phyloP scores from a whole-genome alignment of 2,329 filamentous ascomycete genomes.

The Fusarium virguliforme region DNA sequence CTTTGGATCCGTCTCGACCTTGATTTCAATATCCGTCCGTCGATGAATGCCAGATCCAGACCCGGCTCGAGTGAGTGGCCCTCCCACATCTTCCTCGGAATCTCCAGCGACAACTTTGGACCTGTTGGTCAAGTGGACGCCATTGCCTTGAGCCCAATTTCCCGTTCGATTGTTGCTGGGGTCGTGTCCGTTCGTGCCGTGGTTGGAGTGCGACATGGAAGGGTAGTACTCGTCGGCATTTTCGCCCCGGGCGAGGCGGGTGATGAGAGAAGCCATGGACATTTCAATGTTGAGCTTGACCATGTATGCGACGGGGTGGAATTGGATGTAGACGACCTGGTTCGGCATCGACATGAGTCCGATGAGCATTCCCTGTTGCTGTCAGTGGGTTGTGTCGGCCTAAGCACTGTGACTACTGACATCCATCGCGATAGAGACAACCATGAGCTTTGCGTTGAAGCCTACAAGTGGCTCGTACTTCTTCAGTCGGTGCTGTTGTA shows the following conservation, averaged over 20 bases:
- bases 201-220: slow-evolving; percentile 40
- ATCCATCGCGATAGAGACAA: slow-evolving; percentile 67
- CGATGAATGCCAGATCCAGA: slow-evolving; percentile 40
- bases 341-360: slow-evolving; percentile 56
- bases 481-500: slow-evolving; percentile 63
- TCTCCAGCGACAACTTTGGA: slow-evolving; percentile 45
- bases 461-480: slow-evolving; percentile 67
- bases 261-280: slow-evolving; percentile 69
- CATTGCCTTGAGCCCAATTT: slow-evolving; percentile 37
- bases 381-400: neutral
- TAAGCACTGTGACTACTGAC: slow-evolving; percentile 43
- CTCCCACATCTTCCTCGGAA: slow-evolving; percentile 37
- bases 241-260: slow-evolving; percentile 52
- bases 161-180: slow-evolving; percentile 18
- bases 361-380: slow-evolving; percentile 47
- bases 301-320: slow-evolving; percentile 68
- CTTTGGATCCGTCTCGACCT: slow-evolving; percentile 33
- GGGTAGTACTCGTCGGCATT: slow-evolving; percentile 43
- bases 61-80: neutral
- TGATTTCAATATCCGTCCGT: slow-evolving; percentile 46
- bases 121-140: slow-evolving; percentile 37
- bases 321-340: slow-evolving; percentile 63
- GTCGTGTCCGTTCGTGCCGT: slow-evolving; percentile 18
- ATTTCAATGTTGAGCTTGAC: slow-evolving; percentile 71
- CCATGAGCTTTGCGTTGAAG: slow-evolving; percentile 67